A percentile compares a stretch with the other conserved stretches of the same genome.
These are phyloP conservation scores for Boechera divaricarpa DNA, from an alignment of 345 rosid genomes.

Conservation along the genomic window DNA sequence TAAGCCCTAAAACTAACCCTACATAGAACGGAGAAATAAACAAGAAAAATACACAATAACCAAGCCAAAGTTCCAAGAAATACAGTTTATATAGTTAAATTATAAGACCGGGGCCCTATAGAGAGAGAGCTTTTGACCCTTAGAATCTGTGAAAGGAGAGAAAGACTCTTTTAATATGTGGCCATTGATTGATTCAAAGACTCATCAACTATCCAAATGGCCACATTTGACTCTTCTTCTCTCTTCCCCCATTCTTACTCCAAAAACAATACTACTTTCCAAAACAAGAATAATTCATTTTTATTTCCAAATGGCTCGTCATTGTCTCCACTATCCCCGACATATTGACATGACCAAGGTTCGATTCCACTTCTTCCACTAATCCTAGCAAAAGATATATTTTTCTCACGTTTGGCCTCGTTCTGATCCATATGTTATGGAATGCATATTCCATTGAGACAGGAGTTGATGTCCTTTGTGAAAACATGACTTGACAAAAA, in stretches of 20 bases:
- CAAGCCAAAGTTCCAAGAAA: constrained; percentile 26
- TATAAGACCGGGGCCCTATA: constrained; percentile 11
- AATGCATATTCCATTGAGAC: constrained; percentile 7
- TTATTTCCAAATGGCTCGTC: constrained; percentile 34
- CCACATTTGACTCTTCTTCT: constrained; percentile 46
- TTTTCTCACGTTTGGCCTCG: background rate
- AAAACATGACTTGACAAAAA: constrained; percentile 20
- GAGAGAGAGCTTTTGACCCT: constrained; percentile 47
- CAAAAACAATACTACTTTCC: background rate
- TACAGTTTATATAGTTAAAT: constrained; percentile 35
- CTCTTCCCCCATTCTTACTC: constrained; percentile 12
- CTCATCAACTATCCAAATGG: constrained; percentile 59
- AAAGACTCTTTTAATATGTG: constrained; percentile 29
- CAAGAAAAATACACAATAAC: background rate
- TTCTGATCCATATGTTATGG: background rate
- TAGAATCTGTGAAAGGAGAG: constrained; percentile 46
- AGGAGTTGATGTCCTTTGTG: background rate
- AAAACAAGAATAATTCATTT: constrained; percentile 8
- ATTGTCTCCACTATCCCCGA: constrained; percentile 41
- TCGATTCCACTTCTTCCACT: constrained; percentile 21
- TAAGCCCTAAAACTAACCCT: background rate
- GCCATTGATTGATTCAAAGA: constrained; percentile 34
- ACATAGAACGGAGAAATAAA: background rate
- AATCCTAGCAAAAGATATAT: background rate
- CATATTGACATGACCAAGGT: constrained; percentile 38